Percentiles rank a stretch among this genome's conserved stretches.
Evolutionary conservation across 2,329 filamentous ascomycete species (phyloP).

Genomic region (Cordyceps cateniannulata): DNA sequence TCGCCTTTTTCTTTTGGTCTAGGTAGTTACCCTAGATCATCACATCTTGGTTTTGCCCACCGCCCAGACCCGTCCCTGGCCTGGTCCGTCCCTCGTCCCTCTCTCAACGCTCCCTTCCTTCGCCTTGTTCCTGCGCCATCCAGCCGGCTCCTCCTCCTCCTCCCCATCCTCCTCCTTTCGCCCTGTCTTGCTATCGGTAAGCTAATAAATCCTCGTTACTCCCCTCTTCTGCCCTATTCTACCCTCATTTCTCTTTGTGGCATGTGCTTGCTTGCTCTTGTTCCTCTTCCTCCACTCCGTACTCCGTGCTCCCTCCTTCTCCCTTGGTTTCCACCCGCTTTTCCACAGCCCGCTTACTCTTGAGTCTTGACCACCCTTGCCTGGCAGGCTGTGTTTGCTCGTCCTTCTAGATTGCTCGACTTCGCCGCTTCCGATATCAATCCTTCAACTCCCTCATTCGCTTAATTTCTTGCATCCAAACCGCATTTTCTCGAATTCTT

Average conservation of each 20-base stretch:
- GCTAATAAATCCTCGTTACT: neutral
- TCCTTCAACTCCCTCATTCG: neutral
- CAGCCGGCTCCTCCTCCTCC: neutral
- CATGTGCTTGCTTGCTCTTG: neutral
- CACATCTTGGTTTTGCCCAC: neutral
- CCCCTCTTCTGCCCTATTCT: neutral
- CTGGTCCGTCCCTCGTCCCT: neutral
- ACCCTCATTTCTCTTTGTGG: neutral
- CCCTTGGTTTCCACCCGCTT: conserved; percentile 9
- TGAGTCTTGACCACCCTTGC: neutral
- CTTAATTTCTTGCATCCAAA: neutral
- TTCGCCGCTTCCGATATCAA: conserved; percentile 9
- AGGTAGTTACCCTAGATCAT: too few species aligned
- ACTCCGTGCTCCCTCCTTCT: neutral
- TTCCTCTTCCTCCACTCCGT: neutral
- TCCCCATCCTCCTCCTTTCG: neutral
- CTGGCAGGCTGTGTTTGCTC: conserved; percentile 1
- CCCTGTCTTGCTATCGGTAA: conserved; percentile 10
- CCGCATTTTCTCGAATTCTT: neutral
- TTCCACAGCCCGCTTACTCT: conserved; percentile 5
- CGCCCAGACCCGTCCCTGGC: neutral
- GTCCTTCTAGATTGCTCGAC: neutral
- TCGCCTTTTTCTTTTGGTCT: too few species aligned
- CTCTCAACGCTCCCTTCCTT: neutral
- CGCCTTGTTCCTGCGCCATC: neutral